Conservation (phyloP, 75 land plant genomes). For the Pinus albicaulis region DNA sequence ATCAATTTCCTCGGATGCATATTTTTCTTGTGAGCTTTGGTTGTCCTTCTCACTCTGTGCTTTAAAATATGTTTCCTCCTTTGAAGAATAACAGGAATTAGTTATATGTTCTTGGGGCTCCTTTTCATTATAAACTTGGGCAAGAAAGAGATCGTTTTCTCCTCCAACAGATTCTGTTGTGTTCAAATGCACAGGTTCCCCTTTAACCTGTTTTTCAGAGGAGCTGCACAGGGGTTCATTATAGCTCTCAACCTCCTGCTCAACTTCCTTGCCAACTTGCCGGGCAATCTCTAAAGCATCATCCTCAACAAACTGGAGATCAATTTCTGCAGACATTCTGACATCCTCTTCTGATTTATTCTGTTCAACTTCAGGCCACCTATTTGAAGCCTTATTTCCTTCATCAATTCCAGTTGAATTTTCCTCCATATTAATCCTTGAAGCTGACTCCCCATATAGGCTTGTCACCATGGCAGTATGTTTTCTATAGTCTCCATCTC, state of each 20-base stretch:
- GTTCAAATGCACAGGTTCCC: conserved; percentile 13
- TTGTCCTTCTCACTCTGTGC: background rate
- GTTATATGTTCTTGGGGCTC: background rate
- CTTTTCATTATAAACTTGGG: background rate
- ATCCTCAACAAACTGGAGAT: conserved; percentile 55
- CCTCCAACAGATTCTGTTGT: conserved; percentile 32
- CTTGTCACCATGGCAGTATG: background rate
- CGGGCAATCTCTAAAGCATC: conserved; percentile 87
- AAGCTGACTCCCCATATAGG: background rate
- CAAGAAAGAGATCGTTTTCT: conserved; percentile 6
- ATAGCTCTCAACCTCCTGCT: conserved; percentile 53
- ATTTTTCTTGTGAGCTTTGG: conserved; percentile 14
- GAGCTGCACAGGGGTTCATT: conserved; percentile 58
- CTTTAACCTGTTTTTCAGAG: conserved; percentile 29
- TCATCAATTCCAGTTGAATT: background rate
- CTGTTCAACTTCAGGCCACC: background rate
- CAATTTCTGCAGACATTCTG: conserved; percentile 30
- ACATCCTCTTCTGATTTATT: conserved; percentile 1
- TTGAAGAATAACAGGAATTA: background rate
- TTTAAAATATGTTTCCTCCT: background rate
- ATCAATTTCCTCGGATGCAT: conserved; percentile 7
- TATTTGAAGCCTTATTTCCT: background rate
- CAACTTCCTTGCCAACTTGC: conserved; percentile 85
- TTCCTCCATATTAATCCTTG: conserved; percentile 3
- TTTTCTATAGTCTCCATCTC: conserved; percentile 6